Percentiles rank a stretch among this genome's conserved stretches.
These are phyloP conservation scores for Aspergillus carlsbadensis DNA, from an alignment of 495 filamentous ascomycete species.

Conservation along the genomic window DNA sequence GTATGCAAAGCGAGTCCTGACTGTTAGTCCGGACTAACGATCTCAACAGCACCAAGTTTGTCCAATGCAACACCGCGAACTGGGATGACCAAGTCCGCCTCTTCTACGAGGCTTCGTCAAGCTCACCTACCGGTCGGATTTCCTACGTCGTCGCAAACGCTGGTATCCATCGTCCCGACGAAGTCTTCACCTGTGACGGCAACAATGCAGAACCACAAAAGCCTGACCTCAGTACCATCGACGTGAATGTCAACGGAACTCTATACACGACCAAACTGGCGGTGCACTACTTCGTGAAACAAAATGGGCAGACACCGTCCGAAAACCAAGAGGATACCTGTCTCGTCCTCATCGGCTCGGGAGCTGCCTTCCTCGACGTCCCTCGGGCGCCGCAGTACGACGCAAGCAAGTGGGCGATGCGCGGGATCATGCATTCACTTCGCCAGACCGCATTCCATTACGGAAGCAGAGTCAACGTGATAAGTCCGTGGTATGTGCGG, in stretches of 20 bases:
- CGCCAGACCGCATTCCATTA: conserved; percentile 22
- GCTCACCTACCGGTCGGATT: conserved; percentile 33
- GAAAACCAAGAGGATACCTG: conserved; percentile 21
- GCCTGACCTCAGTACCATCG: conserved; percentile 38
- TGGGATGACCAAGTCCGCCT: conserved; percentile 38
- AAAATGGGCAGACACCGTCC: background rate
- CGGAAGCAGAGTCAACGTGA: conserved; percentile 22
- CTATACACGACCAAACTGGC: conserved; percentile 47
- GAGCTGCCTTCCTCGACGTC: conserved; percentile 29
- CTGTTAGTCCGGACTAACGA: too few relatives aligned
- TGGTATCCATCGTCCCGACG: conserved; percentile 43
- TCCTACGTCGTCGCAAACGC: conserved; percentile 48
- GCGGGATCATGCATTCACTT: conserved; percentile 28
- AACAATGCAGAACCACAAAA: background rate
- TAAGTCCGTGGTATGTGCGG: conserved; percentile 27
- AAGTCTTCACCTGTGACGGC: conserved; percentile 30
- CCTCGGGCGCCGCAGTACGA: conserved; percentile 24
- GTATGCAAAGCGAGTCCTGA: too few relatives aligned
- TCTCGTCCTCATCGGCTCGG: conserved; percentile 28
- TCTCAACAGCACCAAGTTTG: conserved; percentile 15
- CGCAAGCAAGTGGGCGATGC: conserved; percentile 30
- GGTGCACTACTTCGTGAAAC: conserved; percentile 34
- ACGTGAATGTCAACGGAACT: conserved; percentile 39
- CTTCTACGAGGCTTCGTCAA: conserved; percentile 33
- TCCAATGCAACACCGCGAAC: conserved; percentile 13